A percentile compares a stretch with the other conserved stretches of the same genome.
phyloP scores from a whole-genome alignment of 768 basidiomycete genomes.

The Rhodotorula sphaerocarpa region DNA sequence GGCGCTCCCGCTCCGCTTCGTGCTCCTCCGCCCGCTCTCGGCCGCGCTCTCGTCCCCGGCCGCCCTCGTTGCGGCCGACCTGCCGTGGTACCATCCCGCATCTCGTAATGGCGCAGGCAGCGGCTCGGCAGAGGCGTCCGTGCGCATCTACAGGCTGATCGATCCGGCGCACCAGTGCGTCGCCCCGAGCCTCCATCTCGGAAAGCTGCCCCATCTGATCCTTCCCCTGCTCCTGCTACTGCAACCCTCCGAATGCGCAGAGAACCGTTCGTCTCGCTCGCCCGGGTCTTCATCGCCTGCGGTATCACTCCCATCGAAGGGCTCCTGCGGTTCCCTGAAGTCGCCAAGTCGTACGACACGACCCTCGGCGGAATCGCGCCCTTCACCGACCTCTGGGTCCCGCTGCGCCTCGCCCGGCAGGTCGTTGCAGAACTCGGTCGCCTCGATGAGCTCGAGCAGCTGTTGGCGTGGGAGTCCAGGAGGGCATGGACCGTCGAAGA shows the following conservation, averaged over 20 bases:
- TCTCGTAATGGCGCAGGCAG: neutral
- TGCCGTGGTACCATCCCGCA: neutral
- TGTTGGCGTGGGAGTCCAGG: constrained; percentile 28
- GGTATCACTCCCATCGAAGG: constrained; percentile 18
- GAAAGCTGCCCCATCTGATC: no score
- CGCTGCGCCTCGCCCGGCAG: constrained; percentile 1
- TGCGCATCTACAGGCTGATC: constrained; percentile 9
- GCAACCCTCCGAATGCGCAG: neutral
- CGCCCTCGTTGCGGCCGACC: neutral
- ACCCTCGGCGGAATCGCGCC: constrained; percentile 23
- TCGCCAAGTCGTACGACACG: constrained; percentile 2
- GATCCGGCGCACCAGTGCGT: constrained; percentile 24
- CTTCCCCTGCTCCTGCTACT: neutral
- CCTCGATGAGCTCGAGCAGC: constrained; percentile 9
- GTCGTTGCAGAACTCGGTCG: constrained; percentile 9
- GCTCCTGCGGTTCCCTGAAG: constrained; percentile 9
- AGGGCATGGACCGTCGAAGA: constrained; percentile 27
- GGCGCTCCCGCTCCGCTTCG: constrained; percentile 13
- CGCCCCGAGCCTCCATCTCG: no score
- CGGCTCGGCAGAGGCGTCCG: neutral
- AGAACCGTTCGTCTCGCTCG: constrained; percentile 29
- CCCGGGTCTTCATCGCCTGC: constrained; percentile 18
- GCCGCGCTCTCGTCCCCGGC: neutral
- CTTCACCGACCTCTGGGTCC: constrained; percentile 26
- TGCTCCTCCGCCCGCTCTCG: neutral